Percentiles rank a stretch among this genome's conserved stretches.
Evolutionary conservation across 2,329 filamentous ascomycete genomes (phyloP).

Genomic region (Aspergillus sp.): DNA sequence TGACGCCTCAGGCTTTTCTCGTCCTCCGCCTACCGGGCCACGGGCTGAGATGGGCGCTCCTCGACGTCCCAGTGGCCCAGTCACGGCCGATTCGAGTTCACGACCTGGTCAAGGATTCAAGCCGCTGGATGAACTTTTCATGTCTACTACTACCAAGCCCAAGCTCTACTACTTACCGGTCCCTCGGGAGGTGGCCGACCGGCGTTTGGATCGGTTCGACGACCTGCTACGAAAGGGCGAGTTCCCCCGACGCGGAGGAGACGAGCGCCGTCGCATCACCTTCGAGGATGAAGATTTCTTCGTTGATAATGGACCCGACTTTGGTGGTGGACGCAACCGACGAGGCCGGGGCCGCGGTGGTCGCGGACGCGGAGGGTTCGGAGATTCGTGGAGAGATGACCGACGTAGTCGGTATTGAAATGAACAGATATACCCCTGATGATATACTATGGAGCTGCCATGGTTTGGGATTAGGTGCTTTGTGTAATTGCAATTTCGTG

Average conservation of each 20-base stretch:
- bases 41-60: conserved; percentile 26
- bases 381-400: conserved; percentile 23
- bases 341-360: conserved; percentile 41
- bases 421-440: neutral
- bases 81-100: conserved; percentile 19
- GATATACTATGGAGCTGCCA: neutral
- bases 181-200: conserved; percentile 62
- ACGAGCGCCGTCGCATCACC: conserved; percentile 69
- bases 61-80: conserved; percentile 30
- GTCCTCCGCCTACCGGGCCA: conserved; percentile 28
- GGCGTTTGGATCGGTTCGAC: conserved; percentile 64
- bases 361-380: conserved; percentile 30
- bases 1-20: conserved; percentile 21
- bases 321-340: conserved; percentile 21
- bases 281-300: conserved; percentile 69
- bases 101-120: conserved; percentile 50
- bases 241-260: conserved; percentile 42
- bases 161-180: conserved; percentile 69
- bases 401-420: conserved; percentile 16
- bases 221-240: conserved; percentile 43
- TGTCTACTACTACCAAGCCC: conserved; percentile 62
- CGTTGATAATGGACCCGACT: conserved; percentile 71
- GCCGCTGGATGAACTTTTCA: conserved; percentile 62
- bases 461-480: neutral
- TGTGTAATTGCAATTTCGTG: neutral